Conservation (phyloP, 1,284 basidiomycete genomes). For the Vanrija sp. region DNA sequence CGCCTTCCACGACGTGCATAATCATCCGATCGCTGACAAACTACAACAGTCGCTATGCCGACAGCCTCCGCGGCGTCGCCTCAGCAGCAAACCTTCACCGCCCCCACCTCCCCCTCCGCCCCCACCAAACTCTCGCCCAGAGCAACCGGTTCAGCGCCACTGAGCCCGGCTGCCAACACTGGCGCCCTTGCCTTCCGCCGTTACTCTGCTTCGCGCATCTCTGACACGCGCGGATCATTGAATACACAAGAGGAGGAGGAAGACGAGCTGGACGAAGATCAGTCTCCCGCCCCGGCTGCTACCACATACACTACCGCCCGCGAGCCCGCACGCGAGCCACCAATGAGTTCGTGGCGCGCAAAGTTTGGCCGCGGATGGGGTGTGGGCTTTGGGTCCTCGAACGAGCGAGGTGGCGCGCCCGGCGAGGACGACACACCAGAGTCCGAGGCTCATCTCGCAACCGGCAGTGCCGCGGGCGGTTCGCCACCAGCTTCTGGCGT, state of each 20-base stretch:
- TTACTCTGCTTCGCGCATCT: constrained; percentile 9
- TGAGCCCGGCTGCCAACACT: constrained; percentile 10
- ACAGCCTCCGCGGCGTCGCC: constrained; percentile 10
- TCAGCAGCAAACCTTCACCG: neutral
- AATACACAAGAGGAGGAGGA: constrained; percentile 12
- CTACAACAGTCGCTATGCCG: constrained; percentile 9
- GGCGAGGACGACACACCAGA: constrained; percentile 23
- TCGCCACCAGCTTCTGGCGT: constrained; percentile 1
- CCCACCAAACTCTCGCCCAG: constrained; percentile 10
- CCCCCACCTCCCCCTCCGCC: constrained; percentile 5
- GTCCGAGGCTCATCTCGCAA: neutral
- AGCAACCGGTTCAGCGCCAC: constrained; percentile 9
- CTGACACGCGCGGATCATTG: constrained; percentile 15
- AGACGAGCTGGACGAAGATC: constrained; percentile 16
- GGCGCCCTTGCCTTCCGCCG: constrained; percentile 3
- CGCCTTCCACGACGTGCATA: too few species aligned
- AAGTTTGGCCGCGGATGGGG: constrained; percentile 21
- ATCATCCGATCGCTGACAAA: neutral
- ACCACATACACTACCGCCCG: neutral
- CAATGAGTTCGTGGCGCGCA: constrained; percentile 19
- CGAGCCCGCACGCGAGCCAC: neutral
- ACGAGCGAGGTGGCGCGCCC: constrained; percentile 26
- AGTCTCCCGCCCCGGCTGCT: neutral
- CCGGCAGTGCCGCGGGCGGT: neutral
- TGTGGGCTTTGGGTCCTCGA: constrained; percentile 32